A percentile compares a stretch with the other conserved stretches of the same genome.
These are phyloP conservation scores for Tylopilus subfusipes DNA, from an alignment of 768 basidiomycete species.

Conservation along the genomic window DNA sequence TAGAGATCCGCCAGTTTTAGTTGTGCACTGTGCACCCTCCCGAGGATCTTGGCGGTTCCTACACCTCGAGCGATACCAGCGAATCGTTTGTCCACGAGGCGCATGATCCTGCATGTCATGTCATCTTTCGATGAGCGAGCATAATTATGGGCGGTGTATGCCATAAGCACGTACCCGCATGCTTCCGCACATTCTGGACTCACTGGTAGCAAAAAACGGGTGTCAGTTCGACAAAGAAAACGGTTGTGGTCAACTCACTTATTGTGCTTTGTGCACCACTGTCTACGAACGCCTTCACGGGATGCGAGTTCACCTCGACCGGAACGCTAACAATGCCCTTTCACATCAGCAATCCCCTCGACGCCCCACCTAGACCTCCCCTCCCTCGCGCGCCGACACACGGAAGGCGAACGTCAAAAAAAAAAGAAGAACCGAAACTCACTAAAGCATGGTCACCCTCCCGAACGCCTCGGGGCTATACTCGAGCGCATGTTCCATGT, in stretches of 20 bases:
- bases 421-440: conserved; percentile 37
- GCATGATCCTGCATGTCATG: conserved; percentile 68
- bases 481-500: conserved; percentile 91
- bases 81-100: conserved; percentile 83
- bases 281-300: conserved; percentile 96
- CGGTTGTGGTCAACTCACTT: conserved; percentile 50
- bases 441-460: conserved; percentile 96
- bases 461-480: conserved; percentile 93
- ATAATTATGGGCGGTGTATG: neutral
- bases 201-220: conserved; percentile 46
- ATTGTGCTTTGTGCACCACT: conserved; percentile 97
- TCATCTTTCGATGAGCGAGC: neutral
- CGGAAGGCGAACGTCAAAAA: neutral
- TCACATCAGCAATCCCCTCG: conserved; percentile 11
- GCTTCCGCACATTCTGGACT: conserved; percentile 88
- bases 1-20: conserved; percentile 81
- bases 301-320: conserved; percentile 87
- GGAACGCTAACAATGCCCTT: conserved; percentile 54
- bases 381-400: neutral
- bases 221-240: conserved; percentile 1
- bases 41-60: conserved; percentile 91
- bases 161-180: conserved; percentile 64
- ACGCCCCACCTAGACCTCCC: neutral
- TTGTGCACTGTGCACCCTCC: conserved; percentile 90
- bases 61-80: conserved; percentile 90